Conservation (phyloP, 1,139 yeast genomes). For the Ogataea hybrid region DNA sequence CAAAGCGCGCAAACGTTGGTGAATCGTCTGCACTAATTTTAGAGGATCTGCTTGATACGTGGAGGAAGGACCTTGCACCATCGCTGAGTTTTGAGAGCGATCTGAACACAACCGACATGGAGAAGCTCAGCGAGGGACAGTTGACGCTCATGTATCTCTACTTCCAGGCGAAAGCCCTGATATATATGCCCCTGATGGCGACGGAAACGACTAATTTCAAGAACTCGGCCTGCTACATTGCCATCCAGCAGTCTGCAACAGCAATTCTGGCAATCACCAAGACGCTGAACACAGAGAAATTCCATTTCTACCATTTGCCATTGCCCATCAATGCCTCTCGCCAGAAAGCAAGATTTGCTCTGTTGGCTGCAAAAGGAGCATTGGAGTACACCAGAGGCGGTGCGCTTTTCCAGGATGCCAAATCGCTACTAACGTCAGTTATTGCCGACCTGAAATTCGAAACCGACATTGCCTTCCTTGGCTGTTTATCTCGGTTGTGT, state of each 20-base stretch:
- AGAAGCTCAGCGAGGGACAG: conserved; percentile 49
- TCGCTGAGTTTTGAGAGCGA: conserved; percentile 61
- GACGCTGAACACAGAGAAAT: conserved; percentile 42
- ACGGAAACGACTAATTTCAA: conserved; percentile 37
- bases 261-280: conserved; percentile 61
- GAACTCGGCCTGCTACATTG: conserved; percentile 55
- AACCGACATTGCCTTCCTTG: conserved; percentile 53
- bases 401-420: conserved; percentile 69
- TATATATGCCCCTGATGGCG: conserved; percentile 74
- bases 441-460: conserved; percentile 50
- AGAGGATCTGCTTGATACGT: conserved; percentile 72
- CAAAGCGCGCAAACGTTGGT: conserved; percentile 27
- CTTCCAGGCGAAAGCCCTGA: conserved; percentile 76
- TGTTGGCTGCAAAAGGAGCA: conserved; percentile 75
- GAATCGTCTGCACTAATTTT: conserved; percentile 42
- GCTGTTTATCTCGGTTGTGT: conserved; percentile 57
- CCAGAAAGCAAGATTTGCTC: conserved; percentile 63
- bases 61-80: conserved; percentile 72
- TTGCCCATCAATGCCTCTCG: conserved; percentile 72
- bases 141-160: conserved; percentile 63
- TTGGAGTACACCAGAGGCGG: conserved; percentile 85
- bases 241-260: conserved; percentile 71
- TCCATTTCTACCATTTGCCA: conserved; percentile 46
- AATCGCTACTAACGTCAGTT: conserved; percentile 49
- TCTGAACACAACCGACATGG: conserved; percentile 54